Evolutionary conservation across 2,329 filamentous ascomycete species (phyloP).

Genomic region (Aureobasidium uvarum): DNA sequence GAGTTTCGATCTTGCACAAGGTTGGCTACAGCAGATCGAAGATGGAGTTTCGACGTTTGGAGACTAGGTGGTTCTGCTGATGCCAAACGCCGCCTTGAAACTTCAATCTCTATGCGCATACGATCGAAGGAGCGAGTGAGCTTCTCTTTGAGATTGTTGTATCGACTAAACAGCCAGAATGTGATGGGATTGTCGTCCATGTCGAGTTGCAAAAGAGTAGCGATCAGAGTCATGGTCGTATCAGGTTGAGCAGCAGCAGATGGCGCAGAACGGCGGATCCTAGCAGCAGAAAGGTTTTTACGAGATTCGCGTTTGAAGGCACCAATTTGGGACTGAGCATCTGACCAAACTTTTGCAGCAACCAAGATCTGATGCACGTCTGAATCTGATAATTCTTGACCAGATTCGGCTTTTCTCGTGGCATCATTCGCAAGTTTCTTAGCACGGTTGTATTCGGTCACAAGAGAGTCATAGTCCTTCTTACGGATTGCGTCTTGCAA

Average conservation of each 20-base stretch:
- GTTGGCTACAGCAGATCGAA: conserved; percentile 67
- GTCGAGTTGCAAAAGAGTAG: conserved; percentile 84
- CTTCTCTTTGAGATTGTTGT: conserved; percentile 83
- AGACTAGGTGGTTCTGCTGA: conserved; percentile 68
- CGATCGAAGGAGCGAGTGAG: conserved; percentile 78
- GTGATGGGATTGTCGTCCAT: conserved; percentile 96
- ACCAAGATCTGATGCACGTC: conserved; percentile 85
- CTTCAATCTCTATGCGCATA: conserved; percentile 88
- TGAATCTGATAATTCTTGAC: conserved; percentile 64
- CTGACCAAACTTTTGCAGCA: conserved; percentile 91
- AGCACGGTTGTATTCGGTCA: conserved; percentile 85
- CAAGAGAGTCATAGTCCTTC: conserved; percentile 82
- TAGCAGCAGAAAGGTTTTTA: conserved; percentile 69
- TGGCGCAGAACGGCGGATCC: conserved; percentile 51
- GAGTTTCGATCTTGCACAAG: conserved; percentile 33
- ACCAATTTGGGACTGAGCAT: conserved; percentile 84
- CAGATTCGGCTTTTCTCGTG: conserved; percentile 62
- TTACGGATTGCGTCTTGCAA: conserved; percentile 84
- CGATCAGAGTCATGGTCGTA: conserved; percentile 90
- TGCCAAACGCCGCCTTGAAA: conserved; percentile 77
- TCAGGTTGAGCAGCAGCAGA: conserved; percentile 59
- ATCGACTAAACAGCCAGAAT: conserved; percentile 89
- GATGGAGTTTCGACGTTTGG: conserved; percentile 68
- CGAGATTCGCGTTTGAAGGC: conserved; percentile 86
- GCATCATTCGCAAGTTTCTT: conserved; percentile 78